phyloP scores from a whole-genome alignment of 2,329 filamentous ascomycete species.

The Talaromyces sp. region DNA sequence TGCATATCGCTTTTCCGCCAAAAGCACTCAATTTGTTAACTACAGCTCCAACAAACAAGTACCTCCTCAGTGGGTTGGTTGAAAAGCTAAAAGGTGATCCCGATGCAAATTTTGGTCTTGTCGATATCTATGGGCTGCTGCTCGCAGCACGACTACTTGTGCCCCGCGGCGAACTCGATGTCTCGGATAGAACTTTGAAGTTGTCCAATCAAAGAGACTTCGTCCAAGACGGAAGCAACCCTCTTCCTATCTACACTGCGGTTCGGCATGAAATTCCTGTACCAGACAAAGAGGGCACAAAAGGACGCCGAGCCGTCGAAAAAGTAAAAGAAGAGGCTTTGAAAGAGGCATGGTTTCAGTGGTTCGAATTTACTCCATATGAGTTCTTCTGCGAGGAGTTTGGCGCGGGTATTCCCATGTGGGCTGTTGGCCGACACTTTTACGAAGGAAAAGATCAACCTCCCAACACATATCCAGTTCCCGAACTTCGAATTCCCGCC shows the following conservation, averaged over 20 bases:
- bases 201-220: constrained; percentile 80
- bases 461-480: constrained; percentile 63
- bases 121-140: constrained; percentile 87
- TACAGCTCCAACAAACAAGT: constrained; percentile 90
- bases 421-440: constrained; percentile 36
- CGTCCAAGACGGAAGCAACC: constrained; percentile 73
- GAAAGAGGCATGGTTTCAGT: constrained; percentile 56
- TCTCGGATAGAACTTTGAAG: constrained; percentile 79
- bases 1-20: constrained; percentile 91
- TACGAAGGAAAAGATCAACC: constrained; percentile 22
- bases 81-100: constrained; percentile 87
- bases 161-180: constrained; percentile 74
- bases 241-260: constrained; percentile 91
- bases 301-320: constrained; percentile 28
- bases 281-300: constrained; percentile 39
- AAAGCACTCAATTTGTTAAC: constrained; percentile 75
- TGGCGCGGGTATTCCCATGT: constrained; percentile 34
- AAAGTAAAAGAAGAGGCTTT: constrained; percentile 47
- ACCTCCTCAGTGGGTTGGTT: constrained; percentile 79
- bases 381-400: constrained; percentile 38
- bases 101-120: constrained; percentile 77
- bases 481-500: constrained; percentile 78
- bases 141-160: constrained; percentile 81
- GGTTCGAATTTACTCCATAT: constrained; percentile 36
- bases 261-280: constrained; percentile 92